Percentiles rank a stretch among this genome's conserved stretches.
Evolutionary conservation across 768 basidiomycete species (phyloP).

Genomic region (Clavaria fumosa): DNA sequence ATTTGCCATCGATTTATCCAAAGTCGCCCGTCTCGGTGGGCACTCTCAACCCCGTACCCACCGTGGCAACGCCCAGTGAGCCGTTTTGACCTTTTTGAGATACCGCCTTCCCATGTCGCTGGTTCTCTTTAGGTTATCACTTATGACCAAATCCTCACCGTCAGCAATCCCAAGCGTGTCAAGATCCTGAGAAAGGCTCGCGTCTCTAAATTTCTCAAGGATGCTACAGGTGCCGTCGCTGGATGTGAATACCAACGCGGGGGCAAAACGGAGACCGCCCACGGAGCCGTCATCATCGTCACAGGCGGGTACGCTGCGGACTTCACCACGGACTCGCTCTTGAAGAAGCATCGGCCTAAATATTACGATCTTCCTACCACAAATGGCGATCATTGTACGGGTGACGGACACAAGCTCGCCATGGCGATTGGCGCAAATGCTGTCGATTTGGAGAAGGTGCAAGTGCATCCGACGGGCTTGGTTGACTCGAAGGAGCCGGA

Average conservation of each 20-base stretch:
- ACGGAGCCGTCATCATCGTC: conserved; percentile 89
- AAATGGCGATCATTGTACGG: conserved; percentile 94
- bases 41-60: conserved; percentile 91
- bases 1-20: conserved; percentile 83
- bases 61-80: conserved; percentile 87
- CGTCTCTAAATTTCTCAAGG: conserved; percentile 68
- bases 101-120: too few relatives aligned
- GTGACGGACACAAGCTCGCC: conserved; percentile 92
- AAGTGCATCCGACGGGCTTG: conserved; percentile 96
- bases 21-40: conserved; percentile 93
- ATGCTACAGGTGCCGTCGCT: conserved; percentile 61
- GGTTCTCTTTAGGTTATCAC: conserved; percentile 60
- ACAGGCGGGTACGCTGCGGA: conserved; percentile 98
- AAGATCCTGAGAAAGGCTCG: conserved; percentile 88
- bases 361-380: conserved; percentile 87
- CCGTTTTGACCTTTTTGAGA: too few relatives aligned
- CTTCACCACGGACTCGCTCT: conserved; percentile 73
- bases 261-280: conserved; percentile 62
- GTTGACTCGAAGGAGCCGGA: conserved; percentile 93
- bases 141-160: conserved; percentile 84
- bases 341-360: conserved; percentile 92
- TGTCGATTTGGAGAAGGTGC: conserved; percentile 95
- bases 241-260: conserved; percentile 75
- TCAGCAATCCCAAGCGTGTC: conserved; percentile 72
- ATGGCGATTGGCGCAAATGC: conserved; percentile 75